Evolutionary conservation across 805 yeast species (phyloP).

Genomic region (Torulaspora maleeae): DNA sequence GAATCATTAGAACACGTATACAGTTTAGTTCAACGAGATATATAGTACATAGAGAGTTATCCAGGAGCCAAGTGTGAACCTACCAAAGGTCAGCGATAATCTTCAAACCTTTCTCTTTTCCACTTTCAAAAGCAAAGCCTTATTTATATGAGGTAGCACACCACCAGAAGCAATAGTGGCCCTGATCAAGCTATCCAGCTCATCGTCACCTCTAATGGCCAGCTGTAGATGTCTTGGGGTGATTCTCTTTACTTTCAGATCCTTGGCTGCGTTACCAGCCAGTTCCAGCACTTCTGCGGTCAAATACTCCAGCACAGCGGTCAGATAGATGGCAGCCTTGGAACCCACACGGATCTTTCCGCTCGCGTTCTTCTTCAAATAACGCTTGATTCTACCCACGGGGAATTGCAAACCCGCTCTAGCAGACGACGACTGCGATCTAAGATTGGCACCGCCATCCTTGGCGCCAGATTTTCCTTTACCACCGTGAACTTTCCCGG

Average conservation of each 20-base stretch:
- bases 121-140: slow-evolving; percentile 71
- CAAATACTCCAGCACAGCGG: slow-evolving; percentile 92
- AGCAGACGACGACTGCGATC: slow-evolving; percentile 84
- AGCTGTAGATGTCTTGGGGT: slow-evolving; percentile 96
- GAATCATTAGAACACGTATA: slow-evolving; percentile 3
- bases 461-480: slow-evolving; percentile 91
- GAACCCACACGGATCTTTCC: slow-evolving; percentile 85
- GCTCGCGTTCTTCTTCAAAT: slow-evolving; percentile 85
- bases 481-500: slow-evolving; percentile 96
- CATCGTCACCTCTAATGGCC: slow-evolving; percentile 98
- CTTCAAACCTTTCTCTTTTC: slow-evolving; percentile 34
- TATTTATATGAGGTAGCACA: slow-evolving; percentile 91
- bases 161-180: slow-evolving; percentile 98
- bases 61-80: not conserved
- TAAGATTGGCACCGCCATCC: slow-evolving; percentile 44
- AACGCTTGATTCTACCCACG: slow-evolving; percentile 97
- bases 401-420: slow-evolving; percentile 96
- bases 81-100: not conserved
- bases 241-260: slow-evolving; percentile 90
- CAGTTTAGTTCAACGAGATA: slow-evolving; percentile 1
- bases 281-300: slow-evolving; percentile 96
- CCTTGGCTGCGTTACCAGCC: slow-evolving; percentile 98
- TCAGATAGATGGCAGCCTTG: slow-evolving; percentile 90
- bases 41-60: slow-evolving; percentile 7
- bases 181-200: slow-evolving; percentile 85